A percentile compares a stretch with the other conserved stretches of the same genome.
Conservation (phyloP, 371 early-diverging fungal genomes). For the Apophysomyces ossiformis region DNA sequence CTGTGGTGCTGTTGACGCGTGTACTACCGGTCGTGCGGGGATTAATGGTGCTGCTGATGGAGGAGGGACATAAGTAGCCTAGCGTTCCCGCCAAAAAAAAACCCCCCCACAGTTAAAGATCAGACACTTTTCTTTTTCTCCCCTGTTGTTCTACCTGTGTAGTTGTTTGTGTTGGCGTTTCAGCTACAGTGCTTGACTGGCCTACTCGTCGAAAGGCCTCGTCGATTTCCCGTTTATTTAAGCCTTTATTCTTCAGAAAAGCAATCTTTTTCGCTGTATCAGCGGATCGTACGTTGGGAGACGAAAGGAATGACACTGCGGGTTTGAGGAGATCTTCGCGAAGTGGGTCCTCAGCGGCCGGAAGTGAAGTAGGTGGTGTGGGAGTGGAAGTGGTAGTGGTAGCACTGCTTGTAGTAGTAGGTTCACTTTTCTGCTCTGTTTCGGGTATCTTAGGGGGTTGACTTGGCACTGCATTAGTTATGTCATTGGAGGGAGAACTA, state of each 20-base stretch:
- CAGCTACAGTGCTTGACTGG: slow-evolving; percentile 6
- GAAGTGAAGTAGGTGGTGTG: slow-evolving; percentile 23
- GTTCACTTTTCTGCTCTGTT: neutral
- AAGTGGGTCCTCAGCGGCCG: slow-evolving; percentile 40
- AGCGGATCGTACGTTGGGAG: slow-evolving; percentile 61
- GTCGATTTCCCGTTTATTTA: slow-evolving; percentile 63
- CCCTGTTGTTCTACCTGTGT: neutral
- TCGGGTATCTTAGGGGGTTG: neutral
- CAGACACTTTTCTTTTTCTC: neutral
- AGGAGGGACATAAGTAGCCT: neutral
- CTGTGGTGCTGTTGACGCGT: slow-evolving; percentile 25
- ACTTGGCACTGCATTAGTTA: neutral
- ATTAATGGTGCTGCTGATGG: neutral
- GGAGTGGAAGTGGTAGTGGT: neutral
- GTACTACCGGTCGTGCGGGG: slow-evolving; percentile 19
- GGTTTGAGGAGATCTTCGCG: slow-evolving; percentile 61
- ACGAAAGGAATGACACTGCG: slow-evolving; percentile 62
- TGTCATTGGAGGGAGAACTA: neutral
- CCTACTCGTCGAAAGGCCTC: slow-evolving; percentile 53
- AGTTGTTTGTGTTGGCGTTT: slow-evolving; percentile 2
- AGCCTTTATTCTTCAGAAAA: slow-evolving; percentile 65
- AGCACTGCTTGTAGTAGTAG: neutral
- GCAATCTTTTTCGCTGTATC: slow-evolving; percentile 63
- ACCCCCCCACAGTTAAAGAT: neutral
- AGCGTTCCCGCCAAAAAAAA: too few species aligned